Evolutionary conservation across 495 filamentous ascomycete genomes (phyloP), one percentile per base, ranked within the genome.

Genomic region (Glarea lozoyensis): DNA sequence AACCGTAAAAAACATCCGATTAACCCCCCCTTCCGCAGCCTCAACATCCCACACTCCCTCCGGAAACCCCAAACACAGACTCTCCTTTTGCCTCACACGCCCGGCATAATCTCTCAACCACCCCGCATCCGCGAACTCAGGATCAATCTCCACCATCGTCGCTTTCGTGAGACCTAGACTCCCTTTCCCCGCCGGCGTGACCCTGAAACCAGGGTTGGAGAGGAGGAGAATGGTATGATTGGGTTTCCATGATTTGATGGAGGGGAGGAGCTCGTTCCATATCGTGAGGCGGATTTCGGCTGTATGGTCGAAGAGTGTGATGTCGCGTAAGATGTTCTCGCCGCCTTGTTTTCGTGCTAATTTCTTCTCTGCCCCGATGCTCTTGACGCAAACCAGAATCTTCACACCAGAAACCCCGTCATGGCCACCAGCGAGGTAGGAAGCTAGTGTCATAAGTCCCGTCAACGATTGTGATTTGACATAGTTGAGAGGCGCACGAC

Each of bases 271-370:
- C 13, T 68, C 58, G 20, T 69, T 62, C 71, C 72, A 82, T 0
- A 84, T 52, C 10, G 65, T 72, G 3, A 82, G 55, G 1, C 60
- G 60, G 16, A 68, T 69, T 39, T 70, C 66, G 3, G 58, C 63
- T 2, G 75, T 82, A 46, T 82, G 69, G 51, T 84, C 80, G 44
- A 79, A 77, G 10, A 83, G 54, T 13, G 61, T 54, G 9, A 82
- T 56, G 37, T 75, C 71, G 19, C 73, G 58, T 24, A 73, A 59
- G 30, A 74, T 62, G 1, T 62, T 52, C 3, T 54, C 46, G 3
- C 43, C 42, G 20, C 56, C 58, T 1, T 54, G 68, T 46, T 72
- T 74, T 32, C 62, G 66, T 2, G 61, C 64, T 37, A 79, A 62
- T 56, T 54, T 61, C 57, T 71, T 72, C 43, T 61, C 64, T 10